Base-by-base conservation (phyloP, 805 yeast species). In the Monosporozyma solicola region DNA sequence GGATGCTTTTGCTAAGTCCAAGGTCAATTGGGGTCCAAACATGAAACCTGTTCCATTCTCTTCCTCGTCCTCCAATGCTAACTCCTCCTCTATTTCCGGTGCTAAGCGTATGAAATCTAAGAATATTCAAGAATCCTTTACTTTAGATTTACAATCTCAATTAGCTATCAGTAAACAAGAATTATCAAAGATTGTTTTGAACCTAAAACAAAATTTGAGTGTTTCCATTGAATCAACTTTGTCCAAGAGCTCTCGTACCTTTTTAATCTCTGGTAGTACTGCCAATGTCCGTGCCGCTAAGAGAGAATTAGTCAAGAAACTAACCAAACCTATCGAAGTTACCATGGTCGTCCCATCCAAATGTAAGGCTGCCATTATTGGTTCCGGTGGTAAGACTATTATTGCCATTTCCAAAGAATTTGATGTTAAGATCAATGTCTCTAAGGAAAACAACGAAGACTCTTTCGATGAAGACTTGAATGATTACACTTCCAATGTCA, bases 221-320 rank as follows among this genome's bases (percentile, higher is more conserved):
- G 87, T 90, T 52, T 80, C 81, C 56, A 80, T 90, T 56, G 96
- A 90, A 67, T 85, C 95, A 52, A 87, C 96, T 51, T 74, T 88
- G 52, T 85, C 95, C 47, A 80, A 80, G 61, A 84, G 83, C 58
- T 83, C 82, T 66, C 83, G 96, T 72, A 86, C 94, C 29, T 89
- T 89, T 63, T 77, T 91, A 65, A 80, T 92, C 59, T 78, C 84
- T 61, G 98, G 97, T 62, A 76, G 78, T 54, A 79, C 84, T 27
- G 80, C 73, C 15, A 79, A 80, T 51, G 90, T 88, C 53, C 75
- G 74, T 52, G 72, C 69, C 47, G 97, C 95, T 53, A 85, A 84
- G 68, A 79, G 88, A 57, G 87, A 85, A 57, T 77, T 92, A 53
- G 77, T 87, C 55, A 83, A 82, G 64, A 84, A 80, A 60, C 76